Evolutionary conservation across 140 eudicot species (phyloP).

Genomic region (Flaveria floridana): DNA sequence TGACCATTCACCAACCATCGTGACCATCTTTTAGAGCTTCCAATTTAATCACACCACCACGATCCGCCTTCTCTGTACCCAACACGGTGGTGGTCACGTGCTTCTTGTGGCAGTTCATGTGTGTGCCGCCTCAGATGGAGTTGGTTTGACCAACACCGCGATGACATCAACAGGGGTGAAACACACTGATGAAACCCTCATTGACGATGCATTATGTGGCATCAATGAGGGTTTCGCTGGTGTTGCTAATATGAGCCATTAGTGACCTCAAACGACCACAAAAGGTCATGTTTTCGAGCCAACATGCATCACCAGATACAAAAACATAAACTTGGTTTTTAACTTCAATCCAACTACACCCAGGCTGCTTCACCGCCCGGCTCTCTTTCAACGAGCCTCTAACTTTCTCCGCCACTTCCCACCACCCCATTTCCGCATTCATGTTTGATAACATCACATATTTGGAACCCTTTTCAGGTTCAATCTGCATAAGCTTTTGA

Average conservation of each 20-base stretch:
- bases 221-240: conserved; percentile 7
- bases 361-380: conserved; percentile 40
- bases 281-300: conserved; percentile 22
- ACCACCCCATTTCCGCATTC: conserved; percentile 51
- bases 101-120: neutral
- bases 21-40: conserved; percentile 10
- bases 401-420: conserved; percentile 57
- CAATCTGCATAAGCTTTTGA: conserved; percentile 49
- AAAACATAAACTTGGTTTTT: conserved; percentile 45
- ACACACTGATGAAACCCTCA: neutral
- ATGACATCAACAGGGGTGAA: neutral
- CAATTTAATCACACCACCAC: neutral
- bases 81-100: neutral
- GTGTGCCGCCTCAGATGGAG: neutral
- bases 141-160: neutral
- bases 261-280: conserved; percentile 18
- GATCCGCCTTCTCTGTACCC: neutral
- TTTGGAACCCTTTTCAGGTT: conserved; percentile 42
- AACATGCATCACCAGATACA: conserved; percentile 29
- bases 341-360: conserved; percentile 63
- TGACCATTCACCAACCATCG: neutral
- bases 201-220: neutral
- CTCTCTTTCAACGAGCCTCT: conserved; percentile 41
- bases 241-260: conserved; percentile 26
- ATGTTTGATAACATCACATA: conserved; percentile 52